Conservation (phyloP, 2,329 filamentous ascomycete species). For the Ciborinia camelliae region DNA sequence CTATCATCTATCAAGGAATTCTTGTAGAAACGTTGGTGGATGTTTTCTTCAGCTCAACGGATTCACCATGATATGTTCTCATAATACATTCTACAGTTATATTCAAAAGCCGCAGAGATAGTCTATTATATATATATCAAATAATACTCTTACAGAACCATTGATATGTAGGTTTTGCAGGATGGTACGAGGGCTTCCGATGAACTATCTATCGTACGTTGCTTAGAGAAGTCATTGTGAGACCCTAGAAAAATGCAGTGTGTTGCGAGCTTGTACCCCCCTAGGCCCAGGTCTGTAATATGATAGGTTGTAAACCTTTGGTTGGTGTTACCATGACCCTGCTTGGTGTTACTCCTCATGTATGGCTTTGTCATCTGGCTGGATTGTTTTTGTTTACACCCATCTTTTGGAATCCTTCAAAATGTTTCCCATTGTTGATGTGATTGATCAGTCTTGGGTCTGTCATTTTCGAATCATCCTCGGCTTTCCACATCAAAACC, state of each 20-base stretch:
- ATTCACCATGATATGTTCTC: too few species aligned
- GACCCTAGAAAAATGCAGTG: neutral
- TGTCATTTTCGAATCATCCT: neutral
- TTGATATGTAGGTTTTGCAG: too few species aligned
- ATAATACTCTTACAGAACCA: too few species aligned
- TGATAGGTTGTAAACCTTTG: neutral
- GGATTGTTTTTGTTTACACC: slow-evolving; percentile 16
- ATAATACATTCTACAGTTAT: too few species aligned
- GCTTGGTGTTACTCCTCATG: neutral
- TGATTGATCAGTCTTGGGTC: neutral
- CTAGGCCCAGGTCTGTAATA: too few species aligned
- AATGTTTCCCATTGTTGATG: neutral
- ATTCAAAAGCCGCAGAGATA: too few species aligned
- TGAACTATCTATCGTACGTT: too few species aligned
- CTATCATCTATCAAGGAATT: neutral
- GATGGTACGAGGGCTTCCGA: too few species aligned
- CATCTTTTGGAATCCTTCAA: neutral
- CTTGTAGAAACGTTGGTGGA: too few species aligned
- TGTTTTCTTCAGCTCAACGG: too few species aligned
- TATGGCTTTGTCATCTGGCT: slow-evolving; percentile 8
- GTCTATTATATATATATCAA: too few species aligned
- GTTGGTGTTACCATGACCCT: neutral
- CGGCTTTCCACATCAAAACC: neutral
- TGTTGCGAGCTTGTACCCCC: neutral
- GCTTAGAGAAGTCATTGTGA: too few species aligned